A percentile compares a stretch with the other conserved stretches of the same genome.
phyloP scores from a whole-genome alignment of 768 basidiomycete species.

The Tricholoma saponaceum region DNA sequence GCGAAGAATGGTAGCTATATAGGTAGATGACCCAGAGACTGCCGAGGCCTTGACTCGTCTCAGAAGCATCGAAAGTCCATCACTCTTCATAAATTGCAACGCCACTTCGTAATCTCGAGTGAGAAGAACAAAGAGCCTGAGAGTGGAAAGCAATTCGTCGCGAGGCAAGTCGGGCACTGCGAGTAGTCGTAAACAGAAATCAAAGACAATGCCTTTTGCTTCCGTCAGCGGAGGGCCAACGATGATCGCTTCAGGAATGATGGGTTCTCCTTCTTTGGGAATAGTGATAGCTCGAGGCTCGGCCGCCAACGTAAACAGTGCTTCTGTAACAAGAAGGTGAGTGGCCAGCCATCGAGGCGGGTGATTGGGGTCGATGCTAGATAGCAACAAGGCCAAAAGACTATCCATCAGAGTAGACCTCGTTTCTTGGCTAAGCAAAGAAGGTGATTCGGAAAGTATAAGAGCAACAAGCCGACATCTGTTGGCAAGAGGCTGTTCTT shows the following conservation, averaged over 20 bases:
- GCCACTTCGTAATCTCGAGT: conserved; percentile 70
- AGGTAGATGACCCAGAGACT: conserved; percentile 70
- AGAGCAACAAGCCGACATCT: conserved; percentile 84
- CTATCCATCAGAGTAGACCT: conserved; percentile 61
- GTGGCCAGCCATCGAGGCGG: conserved; percentile 87
- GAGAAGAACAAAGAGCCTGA: conserved; percentile 81
- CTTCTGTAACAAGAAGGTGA: conserved; percentile 81
- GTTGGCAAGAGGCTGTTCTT: conserved; percentile 75
- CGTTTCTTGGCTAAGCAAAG: conserved; percentile 50
- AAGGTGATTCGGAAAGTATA: conserved; percentile 71
- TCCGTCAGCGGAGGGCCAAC: conserved; percentile 60
- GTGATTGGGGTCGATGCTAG: conserved; percentile 51
- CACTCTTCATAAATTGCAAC: conserved; percentile 59
- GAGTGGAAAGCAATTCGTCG: conserved; percentile 77
- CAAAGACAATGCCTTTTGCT: conserved; percentile 65
- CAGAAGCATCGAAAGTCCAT: conserved; percentile 64
- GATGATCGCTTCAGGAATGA: conserved; percentile 44
- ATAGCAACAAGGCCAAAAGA: conserved; percentile 62
- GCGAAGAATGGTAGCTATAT: conserved; percentile 85
- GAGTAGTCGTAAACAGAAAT: conserved; percentile 73
- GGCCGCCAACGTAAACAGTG: conserved; percentile 71
- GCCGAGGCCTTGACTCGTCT: conserved; percentile 58
- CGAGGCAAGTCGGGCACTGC: conserved; percentile 57
- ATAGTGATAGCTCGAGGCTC: conserved; percentile 62
- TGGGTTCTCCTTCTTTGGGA: conserved; percentile 68